phyloP scores from a whole-genome alignment of 805 yeast genomes.

The Zygoascus flipseniorum region DNA sequence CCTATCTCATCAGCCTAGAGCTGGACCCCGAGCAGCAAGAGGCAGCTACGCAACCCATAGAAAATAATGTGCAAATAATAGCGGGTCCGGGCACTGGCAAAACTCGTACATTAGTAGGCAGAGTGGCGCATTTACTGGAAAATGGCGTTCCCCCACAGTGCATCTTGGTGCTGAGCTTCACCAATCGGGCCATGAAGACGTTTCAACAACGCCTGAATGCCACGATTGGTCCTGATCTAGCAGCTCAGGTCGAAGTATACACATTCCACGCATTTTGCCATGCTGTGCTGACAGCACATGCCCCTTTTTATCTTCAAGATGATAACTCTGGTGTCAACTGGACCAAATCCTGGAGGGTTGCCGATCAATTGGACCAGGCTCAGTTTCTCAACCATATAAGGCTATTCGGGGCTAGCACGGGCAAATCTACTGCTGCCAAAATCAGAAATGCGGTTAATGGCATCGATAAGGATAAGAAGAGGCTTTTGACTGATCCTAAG shows the following conservation, averaged over 20 bases:
- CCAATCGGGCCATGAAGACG: slow-evolving; percentile 85
- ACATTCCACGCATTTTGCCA: slow-evolving; percentile 85
- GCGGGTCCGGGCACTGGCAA: slow-evolving; percentile 73
- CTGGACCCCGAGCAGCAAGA: slow-evolving; percentile 10
- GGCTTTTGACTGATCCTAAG: background rate
- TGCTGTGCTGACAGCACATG: background rate
- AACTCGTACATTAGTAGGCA: slow-evolving; percentile 69
- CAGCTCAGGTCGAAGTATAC: slow-evolving; percentile 48
- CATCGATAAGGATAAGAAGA: background rate
- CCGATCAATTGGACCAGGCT: background rate
- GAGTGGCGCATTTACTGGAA: slow-evolving; percentile 61
- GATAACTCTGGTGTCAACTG: background rate
- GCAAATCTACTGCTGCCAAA: background rate
- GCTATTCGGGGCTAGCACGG: background rate
- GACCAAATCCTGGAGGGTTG: background rate
- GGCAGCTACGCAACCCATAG: slow-evolving; percentile 11
- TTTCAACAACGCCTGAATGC: slow-evolving; percentile 52
- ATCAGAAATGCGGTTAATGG: background rate
- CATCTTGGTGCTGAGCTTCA: slow-evolving; percentile 82
- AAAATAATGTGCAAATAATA: slow-evolving; percentile 34
- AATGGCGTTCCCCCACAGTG: slow-evolving; percentile 46
- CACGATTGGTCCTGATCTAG: slow-evolving; percentile 3
- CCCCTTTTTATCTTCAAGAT: background rate
- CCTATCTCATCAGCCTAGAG: background rate
- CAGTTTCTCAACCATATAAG: background rate